phyloP scores from a whole-genome alignment of 768 basidiomycete genomes.

The Termitomyces bulborhizus region DNA sequence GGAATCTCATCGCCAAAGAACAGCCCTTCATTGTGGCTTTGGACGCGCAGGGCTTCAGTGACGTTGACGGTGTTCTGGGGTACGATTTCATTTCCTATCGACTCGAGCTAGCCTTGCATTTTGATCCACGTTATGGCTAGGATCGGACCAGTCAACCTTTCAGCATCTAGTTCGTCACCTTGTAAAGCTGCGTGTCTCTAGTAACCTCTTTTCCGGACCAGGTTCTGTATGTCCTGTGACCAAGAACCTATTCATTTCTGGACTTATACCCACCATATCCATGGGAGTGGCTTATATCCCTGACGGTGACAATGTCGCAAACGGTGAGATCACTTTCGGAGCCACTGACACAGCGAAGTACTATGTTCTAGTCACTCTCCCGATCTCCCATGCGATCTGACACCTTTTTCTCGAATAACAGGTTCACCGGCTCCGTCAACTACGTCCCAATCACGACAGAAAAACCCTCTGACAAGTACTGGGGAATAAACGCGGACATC shows the following conservation, averaged over 20 bases:
- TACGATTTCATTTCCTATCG: slow-evolving; percentile 8
- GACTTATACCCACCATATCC: slow-evolving; percentile 35
- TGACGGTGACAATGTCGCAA: slow-evolving; percentile 25
- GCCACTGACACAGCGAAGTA: slow-evolving; percentile 43
- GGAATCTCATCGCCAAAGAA: slow-evolving; percentile 32
- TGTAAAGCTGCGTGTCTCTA: not conserved
- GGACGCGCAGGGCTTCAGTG: slow-evolving; percentile 35
- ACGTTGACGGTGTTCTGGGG: slow-evolving; percentile 50
- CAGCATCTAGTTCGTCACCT: slow-evolving; percentile 1
- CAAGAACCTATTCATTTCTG: slow-evolving; percentile 47
- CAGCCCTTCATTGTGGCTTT: slow-evolving; percentile 42
- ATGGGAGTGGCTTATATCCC: slow-evolving; percentile 51
- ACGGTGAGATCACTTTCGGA: slow-evolving; percentile 55
- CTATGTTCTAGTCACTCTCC: slow-evolving; percentile 10
- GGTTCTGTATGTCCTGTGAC: slow-evolving; percentile 41
- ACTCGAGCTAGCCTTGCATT: not conserved
- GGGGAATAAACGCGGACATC: slow-evolving; percentile 49
- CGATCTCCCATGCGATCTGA: not conserved
- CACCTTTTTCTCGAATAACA: not conserved
- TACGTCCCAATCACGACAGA: slow-evolving; percentile 34
- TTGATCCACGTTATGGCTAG: slow-evolving; percentile 16
- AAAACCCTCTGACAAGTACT: slow-evolving; percentile 37
- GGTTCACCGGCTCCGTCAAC: slow-evolving; percentile 21
- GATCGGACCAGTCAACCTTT: slow-evolving; percentile 46
- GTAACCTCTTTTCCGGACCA: slow-evolving; percentile 26